Percentiles rank a stretch among this genome's conserved stretches.
phyloP scores from a whole-genome alignment of 1,284 basidiomycete genomes.

The Ustilago cynodontis region DNA sequence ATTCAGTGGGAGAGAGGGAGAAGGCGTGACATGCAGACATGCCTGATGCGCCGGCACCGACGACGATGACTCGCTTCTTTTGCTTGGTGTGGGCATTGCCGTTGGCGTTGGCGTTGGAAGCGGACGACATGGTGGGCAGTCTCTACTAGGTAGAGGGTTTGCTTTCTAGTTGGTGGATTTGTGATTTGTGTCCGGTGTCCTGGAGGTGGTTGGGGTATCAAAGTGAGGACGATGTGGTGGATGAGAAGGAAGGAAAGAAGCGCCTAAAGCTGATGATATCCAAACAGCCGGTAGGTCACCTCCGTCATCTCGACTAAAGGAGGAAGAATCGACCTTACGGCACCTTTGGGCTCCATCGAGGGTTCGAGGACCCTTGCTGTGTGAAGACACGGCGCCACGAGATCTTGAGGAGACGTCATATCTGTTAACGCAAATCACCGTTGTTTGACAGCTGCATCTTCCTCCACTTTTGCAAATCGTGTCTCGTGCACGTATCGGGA shows the following conservation, averaged over 20 bases:
- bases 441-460: constrained; percentile 10
- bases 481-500: not conserved
- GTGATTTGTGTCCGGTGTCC: not conserved
- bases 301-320: constrained; percentile 3
- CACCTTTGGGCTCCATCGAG: no score
- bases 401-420: constrained; percentile 4
- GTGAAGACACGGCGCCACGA: not conserved
- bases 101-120: constrained; percentile 23
- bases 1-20: constrained; percentile 54
- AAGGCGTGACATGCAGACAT: constrained; percentile 62
- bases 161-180: not conserved
- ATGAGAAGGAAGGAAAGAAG: not conserved
- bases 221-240: not conserved
- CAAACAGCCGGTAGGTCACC: not conserved
- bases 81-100: not conserved
- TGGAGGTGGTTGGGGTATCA: not conserved
- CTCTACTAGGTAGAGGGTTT: not conserved
- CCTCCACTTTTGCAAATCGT: not conserved
- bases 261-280: not conserved
- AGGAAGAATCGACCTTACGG: not conserved
- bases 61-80: constrained; percentile 64
- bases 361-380: not conserved
- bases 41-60: constrained; percentile 59
- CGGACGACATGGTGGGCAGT: constrained; percentile 16
- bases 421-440: not conserved